These are phyloP conservation scores for Tetracladium maxilliforme DNA, from an alignment of 2,329 filamentous ascomycete genomes.

Conservation along the genomic window DNA sequence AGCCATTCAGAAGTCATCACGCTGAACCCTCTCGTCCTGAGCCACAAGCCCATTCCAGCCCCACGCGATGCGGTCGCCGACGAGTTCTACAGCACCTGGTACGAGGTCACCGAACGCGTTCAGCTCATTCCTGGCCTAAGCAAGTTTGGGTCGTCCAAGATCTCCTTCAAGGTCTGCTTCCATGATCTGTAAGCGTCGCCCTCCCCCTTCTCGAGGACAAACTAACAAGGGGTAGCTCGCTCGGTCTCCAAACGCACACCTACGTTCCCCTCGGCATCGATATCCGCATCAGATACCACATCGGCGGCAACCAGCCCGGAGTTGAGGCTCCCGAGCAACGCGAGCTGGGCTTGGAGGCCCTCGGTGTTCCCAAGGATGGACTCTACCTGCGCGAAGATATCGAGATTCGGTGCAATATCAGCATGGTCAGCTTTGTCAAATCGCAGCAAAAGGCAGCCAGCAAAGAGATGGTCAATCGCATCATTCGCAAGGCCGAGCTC, in stretches of 20 bases:
- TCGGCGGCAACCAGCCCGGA: conserved; percentile 54
- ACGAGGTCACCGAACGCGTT: conserved; percentile 56
- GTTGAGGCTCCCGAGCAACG: conserved; percentile 43
- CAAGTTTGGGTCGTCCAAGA: conserved; percentile 47
- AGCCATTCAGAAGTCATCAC: conserved; percentile 57
- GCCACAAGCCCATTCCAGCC: conserved; percentile 46
- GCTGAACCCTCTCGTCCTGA: conserved; percentile 53
- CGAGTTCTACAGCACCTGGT: conserved; percentile 62
- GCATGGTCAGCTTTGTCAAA: conserved; percentile 51
- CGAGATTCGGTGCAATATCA: conserved; percentile 54
- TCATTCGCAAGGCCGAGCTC: conserved; percentile 58
- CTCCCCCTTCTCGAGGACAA: no score
- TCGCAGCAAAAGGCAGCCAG: conserved; percentile 50
- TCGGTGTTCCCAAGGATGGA: conserved; percentile 48
- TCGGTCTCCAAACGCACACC: conserved; percentile 57
- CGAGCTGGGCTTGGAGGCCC: conserved; percentile 42
- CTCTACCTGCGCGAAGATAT: conserved; percentile 57
- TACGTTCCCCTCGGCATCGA: conserved; percentile 55
- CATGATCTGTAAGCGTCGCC: no score
- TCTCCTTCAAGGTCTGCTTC: conserved; percentile 57
- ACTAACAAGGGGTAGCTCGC: no score
- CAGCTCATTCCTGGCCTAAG: conserved; percentile 54
- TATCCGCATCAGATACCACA: conserved; percentile 52
- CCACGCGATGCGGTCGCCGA: conserved; percentile 53
- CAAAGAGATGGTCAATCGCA: conserved; percentile 50